Base-by-base conservation (phyloP, 2,329 filamentous ascomycete species). In the Colletotrichum sp. region DNA sequence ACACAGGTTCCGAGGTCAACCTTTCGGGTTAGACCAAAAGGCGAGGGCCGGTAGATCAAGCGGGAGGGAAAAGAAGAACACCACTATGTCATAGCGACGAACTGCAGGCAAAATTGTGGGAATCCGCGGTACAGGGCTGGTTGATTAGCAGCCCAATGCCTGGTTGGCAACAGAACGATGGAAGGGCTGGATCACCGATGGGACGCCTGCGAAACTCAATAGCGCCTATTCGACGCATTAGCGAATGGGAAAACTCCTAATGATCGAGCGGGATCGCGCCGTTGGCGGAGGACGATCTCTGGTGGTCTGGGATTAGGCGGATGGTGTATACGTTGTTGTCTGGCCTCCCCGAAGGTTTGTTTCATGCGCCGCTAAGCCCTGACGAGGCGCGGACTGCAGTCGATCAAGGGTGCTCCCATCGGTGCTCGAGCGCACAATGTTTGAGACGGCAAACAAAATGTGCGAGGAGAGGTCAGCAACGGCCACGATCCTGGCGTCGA, bases 291-390 rank as follows among this genome's bases (percentile, higher is more conserved):
- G 34, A 30, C 39, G 21, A 76, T 60, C 70, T 52, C 28, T 18
- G 44, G 21, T 52, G 44, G 28, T 9, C 71, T 26, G 21, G 18
- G 57, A 64, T 64, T 69, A 65, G 73, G 39, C 73, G 52, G 68
- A 6, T 26, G 28, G 55, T 49, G 55, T 49, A 39, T 32, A 49
- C 44, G 21, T 63, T 30, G 44, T 39, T 74, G 70, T 59, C 70
- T 76, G 70, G 34, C 65, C 36, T 65, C 64, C 59, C 74, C 59
- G 44, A 76, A 76, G 71, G 74, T 74, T 76, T 76, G 71, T 76
- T 76, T 76, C 74, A 76, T 60, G 70, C 65, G 28, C 65, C 49
- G 34, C 64, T 66, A 69, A 69, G 24, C 70, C 64, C 57, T 76
- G 59, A 74, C 59, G 34, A 52, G 39, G 36, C 59, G 28, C 59